Evolutionary conservation across 768 basidiomycete genomes (phyloP), one percentile per base, ranked within the genome.

Genomic region (Mycena rosella): DNA sequence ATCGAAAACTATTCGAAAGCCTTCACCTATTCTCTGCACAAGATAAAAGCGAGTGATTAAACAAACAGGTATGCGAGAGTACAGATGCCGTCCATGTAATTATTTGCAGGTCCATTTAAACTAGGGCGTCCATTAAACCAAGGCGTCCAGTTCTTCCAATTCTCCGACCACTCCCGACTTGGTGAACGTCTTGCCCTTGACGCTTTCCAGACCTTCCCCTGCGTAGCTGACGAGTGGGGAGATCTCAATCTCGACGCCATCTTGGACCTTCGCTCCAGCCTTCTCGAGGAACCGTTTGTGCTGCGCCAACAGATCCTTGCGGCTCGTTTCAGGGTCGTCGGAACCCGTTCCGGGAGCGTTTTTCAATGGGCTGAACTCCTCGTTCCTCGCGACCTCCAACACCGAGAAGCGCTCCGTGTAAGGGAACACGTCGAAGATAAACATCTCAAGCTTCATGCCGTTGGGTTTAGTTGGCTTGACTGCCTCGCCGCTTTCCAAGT

Each of bases 351-450:
- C 96, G 0, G 96, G 96, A 10, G 96, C 97, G 75, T 99, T 99
- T 85, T 99, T 99, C 78, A 99, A 80, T 38, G 97, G 97, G 69
- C 94, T 96, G 74, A 99, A 99, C 80, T 99, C 97, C 66, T 97
- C 94, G 65, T 85, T 84, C 62, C 98, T 84, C 56, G 88, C 87
- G 48, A 98, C 95, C 78, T 98, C 96, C 76, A 99, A 80, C 44
- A 98, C 95, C 30, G 92, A 89, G 71, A 96, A 95, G 56, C 80
- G 83, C 75, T 89, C 78, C 29, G 96, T 95, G 81, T 88, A 95
- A 0, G 96, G 96, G 85, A 99, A 98, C 49, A 99, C 98, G 80
- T 99, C 98, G 75, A 99, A 99, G 34, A 99, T 93, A 81, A 99
- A 99, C 83, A 96, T 84, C 80, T 99, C 98, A 68, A 99, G 89